Evolutionary conservation across 2,329 filamentous ascomycete species (phyloP).

Genomic region (Apiospora kogelbergensis): DNA sequence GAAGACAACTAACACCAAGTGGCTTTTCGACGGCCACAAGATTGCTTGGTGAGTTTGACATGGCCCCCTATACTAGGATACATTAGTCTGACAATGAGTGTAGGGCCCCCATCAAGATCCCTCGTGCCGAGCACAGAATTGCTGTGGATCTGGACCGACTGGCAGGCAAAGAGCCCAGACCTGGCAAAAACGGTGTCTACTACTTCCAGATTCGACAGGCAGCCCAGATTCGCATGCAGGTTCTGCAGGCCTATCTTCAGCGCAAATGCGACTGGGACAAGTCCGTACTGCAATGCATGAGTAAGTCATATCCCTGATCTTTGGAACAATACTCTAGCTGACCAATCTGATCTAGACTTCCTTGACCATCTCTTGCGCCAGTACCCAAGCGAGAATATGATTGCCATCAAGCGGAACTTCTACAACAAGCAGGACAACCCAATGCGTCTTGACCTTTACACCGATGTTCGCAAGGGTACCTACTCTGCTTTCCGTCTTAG

Average conservation of each 20-base stretch:
- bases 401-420: slow-evolving; percentile 79
- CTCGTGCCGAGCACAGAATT: slow-evolving; percentile 52
- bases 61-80: background rate
- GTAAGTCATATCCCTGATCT: slow-evolving; percentile 37
- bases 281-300: slow-evolving; percentile 75
- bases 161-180: slow-evolving; percentile 30
- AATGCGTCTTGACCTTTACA: slow-evolving; percentile 58
- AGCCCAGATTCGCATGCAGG: slow-evolving; percentile 65
- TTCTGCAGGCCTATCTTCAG: slow-evolving; percentile 65
- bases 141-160: slow-evolving; percentile 67
- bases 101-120: slow-evolving; percentile 40
- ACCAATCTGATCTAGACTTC: slow-evolving; percentile 54
- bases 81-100: background rate
- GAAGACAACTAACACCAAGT: slow-evolving; percentile 45
- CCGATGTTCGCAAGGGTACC: slow-evolving; percentile 84
- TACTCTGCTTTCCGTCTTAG: slow-evolving; percentile 83
- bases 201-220: slow-evolving; percentile 64
- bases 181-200: slow-evolving; percentile 43
- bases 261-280: slow-evolving; percentile 62
- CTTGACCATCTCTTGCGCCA: slow-evolving; percentile 87
- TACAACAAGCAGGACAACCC: slow-evolving; percentile 59
- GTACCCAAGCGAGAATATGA: slow-evolving; percentile 65
- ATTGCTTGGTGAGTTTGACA: slow-evolving; percentile 72
- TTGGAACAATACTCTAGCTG: background rate
- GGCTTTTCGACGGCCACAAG: slow-evolving; percentile 81